phyloP scores from a whole-genome alignment of 257 asterid genomes.

The Thymus mandschuricus region DNA sequence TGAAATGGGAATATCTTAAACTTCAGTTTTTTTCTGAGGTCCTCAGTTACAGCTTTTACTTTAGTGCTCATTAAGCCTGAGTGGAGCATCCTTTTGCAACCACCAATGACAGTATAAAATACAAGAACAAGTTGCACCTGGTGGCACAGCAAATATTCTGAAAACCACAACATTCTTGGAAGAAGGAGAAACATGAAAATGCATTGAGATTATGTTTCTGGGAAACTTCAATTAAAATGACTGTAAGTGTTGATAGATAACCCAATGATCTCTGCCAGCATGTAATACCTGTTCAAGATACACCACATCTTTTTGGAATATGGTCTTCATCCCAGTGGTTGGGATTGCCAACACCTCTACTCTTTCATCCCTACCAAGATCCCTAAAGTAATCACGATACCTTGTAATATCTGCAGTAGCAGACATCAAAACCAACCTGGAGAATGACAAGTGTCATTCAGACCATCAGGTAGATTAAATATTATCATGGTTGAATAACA shows the following conservation, averaged over 20 bases:
- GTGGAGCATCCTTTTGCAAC: slow-evolving; percentile 13
- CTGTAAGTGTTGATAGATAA: slow-evolving; percentile 15
- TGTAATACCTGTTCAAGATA: slow-evolving; percentile 80
- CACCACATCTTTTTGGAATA: slow-evolving; percentile 69
- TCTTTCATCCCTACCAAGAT: slow-evolving; percentile 93
- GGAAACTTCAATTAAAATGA: slow-evolving; percentile 7
- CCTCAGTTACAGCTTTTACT: slow-evolving; percentile 9
- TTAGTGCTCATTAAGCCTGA: not conserved
- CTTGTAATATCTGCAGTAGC: slow-evolving; percentile 92
- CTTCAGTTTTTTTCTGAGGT: not conserved
- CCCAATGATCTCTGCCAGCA: slow-evolving; percentile 30
- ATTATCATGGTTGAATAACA: slow-evolving; percentile 7
- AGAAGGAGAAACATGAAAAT: slow-evolving; percentile 16
- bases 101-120: slow-evolving; percentile 10
- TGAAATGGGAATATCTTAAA: slow-evolving; percentile 2
- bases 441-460: slow-evolving; percentile 39
- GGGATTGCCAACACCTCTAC: slow-evolving; percentile 88
- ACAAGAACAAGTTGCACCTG: slow-evolving; percentile 9
- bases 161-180: not conserved
- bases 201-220: not conserved
- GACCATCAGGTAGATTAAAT: slow-evolving; percentile 27
- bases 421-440: slow-evolving; percentile 97
- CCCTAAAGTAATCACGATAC: slow-evolving; percentile 86
- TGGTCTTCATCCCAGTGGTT: slow-evolving; percentile 50
- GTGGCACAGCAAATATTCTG: slow-evolving; percentile 4